phyloP scores from a whole-genome alignment of 257 asterid genomes.

The Fraxinus americana region DNA sequence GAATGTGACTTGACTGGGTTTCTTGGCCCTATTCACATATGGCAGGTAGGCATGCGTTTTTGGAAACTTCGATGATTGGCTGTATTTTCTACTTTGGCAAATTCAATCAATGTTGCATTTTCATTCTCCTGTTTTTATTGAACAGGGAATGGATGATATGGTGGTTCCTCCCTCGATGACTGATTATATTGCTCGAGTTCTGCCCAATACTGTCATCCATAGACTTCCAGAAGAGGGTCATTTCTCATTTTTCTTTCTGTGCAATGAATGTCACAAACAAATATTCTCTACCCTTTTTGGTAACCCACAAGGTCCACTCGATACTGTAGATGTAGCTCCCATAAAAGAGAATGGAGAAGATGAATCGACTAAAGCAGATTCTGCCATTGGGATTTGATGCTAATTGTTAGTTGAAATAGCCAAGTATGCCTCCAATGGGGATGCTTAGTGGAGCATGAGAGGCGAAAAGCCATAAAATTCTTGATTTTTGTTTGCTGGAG shows the following conservation, averaged over 20 bases:
- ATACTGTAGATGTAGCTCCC: conserved; percentile 45
- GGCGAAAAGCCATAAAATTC: conserved; percentile 11
- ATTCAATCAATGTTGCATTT: not conserved
- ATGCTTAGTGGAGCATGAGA: conserved; percentile 24
- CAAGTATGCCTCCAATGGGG: conserved; percentile 38
- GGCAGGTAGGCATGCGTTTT: conserved; percentile 61
- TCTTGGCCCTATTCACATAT: conserved; percentile 89
- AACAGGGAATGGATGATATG: conserved; percentile 77
- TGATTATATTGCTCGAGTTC: conserved; percentile 58
- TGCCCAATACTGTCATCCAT: conserved; percentile 66
- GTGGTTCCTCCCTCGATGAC: conserved; percentile 76
- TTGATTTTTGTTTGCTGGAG: conserved; percentile 17
- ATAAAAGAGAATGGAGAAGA: conserved; percentile 31
- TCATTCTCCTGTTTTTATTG: conserved; percentile 10
- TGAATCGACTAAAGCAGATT: conserved; percentile 25
- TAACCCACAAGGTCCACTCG: conserved; percentile 63
- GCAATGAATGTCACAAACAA: conserved; percentile 75
- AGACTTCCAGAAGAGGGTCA: conserved; percentile 84
- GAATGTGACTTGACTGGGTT: conserved; percentile 74
- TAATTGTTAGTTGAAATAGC: conserved; percentile 17
- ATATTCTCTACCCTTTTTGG: conserved; percentile 74
- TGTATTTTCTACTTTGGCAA: not conserved
- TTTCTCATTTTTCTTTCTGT: conserved; percentile 67
- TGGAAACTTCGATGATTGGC: too few relatives aligned
- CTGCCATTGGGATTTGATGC: conserved; percentile 32